Evolutionary conservation across 352 stramenopile genomes (phyloP).

Genomic region (Blastocystis sp.): DNA sequence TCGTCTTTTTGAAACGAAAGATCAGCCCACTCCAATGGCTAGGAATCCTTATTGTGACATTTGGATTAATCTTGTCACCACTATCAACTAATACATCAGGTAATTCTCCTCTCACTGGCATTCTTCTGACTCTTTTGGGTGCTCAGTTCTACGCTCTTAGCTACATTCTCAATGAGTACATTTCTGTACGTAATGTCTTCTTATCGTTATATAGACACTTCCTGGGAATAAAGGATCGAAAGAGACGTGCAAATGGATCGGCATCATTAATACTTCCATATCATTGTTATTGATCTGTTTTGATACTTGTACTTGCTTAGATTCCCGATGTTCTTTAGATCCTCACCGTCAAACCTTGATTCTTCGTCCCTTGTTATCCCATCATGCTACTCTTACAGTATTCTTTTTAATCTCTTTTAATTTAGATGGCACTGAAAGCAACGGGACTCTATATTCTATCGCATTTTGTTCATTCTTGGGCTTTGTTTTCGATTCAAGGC

Average conservation of each 20-base stretch:
- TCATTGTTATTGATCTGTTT: not conserved
- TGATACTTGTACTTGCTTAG: not conserved
- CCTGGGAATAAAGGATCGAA: slow-evolving; percentile 15
- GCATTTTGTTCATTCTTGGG: slow-evolving; percentile 16
- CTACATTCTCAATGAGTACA: slow-evolving; percentile 36
- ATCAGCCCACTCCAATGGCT: not conserved
- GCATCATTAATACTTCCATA: slow-evolving; percentile 1
- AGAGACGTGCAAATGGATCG: slow-evolving; percentile 12
- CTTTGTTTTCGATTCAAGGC: slow-evolving; percentile 14
- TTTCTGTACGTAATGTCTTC: not conserved
- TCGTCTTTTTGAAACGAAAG: not conserved
- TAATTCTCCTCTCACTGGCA: not conserved
- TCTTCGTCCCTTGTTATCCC: not conserved
- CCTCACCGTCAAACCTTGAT: not conserved
- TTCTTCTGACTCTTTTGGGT: slow-evolving; percentile 22
- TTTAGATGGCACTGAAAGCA: not conserved
- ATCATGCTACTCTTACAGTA: not conserved
- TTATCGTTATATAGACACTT: not conserved
- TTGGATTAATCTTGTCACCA: not conserved
- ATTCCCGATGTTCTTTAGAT: not conserved
- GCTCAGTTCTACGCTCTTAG: slow-evolving; percentile 42
- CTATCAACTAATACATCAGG: not conserved
- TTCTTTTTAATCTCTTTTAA: not conserved
- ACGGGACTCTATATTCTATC: not conserved
- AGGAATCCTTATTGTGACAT: not conserved